Base-by-base conservation (phyloP, 176 grass and related monocot species). In the Oryza rufipogon region DNA sequence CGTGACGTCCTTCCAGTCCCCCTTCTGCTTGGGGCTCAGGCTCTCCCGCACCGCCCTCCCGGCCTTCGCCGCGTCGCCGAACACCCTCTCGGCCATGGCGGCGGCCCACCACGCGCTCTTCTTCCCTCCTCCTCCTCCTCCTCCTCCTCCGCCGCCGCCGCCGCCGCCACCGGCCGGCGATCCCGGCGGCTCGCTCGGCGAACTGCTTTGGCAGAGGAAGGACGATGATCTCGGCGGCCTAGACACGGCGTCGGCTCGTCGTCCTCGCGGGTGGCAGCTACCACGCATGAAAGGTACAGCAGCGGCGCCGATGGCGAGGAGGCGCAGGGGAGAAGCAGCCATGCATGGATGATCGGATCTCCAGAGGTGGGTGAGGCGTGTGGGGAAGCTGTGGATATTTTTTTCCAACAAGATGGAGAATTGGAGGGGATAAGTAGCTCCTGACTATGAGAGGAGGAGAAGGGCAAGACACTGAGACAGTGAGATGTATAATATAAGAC, bases 1-100 rank as follows among this genome's bases (percentile, higher is more conserved):
- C 75, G 88, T 74, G 26, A 94, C 77, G 79, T 97, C 95, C 72
- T 92, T 92, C 95, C 92, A 92, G 66, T 93, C 89, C 1, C 94
- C 91, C 68, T 89, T 93, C 80, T 86, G 81, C 85, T 91, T 94
- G 22, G 92, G 90, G 71, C 87, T 90, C 45, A 88, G 86, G 79
- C 20, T 81, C 72, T 94, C 90, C 79, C 56, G 80, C 78, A 90
- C 77, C 6, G 81, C 56, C 81, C 66, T 75, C 22, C 83, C 91
- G 5, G 80, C 82, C 74, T 89, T 85, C 81, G 78, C 82, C 46
- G 36, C 86, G 61, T 85, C 79, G 48, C 75, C 51, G 30, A 13
- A 80, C 49, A 86, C n/a, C 79, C 84, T 89, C 67, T 71, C 71
- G 2, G 86, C 71, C 38, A 78, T 26, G 66, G 61, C 48, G 6